Percentiles rank a stretch among this genome's conserved stretches.
Evolutionary conservation across 768 basidiomycete genomes (phyloP).

Genomic region (Calocera viscosa): DNA sequence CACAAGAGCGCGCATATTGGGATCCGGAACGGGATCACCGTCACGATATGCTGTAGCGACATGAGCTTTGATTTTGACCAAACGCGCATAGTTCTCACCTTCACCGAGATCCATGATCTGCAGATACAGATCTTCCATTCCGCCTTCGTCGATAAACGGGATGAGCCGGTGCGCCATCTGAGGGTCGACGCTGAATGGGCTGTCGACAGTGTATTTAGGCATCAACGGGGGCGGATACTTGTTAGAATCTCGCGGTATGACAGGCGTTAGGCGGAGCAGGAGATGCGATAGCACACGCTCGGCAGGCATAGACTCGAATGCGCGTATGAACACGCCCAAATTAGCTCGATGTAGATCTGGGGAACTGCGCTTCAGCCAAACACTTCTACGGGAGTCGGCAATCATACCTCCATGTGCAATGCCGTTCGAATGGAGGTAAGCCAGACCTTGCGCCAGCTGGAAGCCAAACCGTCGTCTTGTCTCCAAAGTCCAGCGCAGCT

Average conservation of each 20-base stretch:
- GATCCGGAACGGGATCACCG: background rate
- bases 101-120: conserved; percentile 1
- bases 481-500: background rate
- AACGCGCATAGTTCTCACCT: background rate
- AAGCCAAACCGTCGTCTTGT: background rate
- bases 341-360: background rate
- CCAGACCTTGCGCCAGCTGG: background rate
- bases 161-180: background rate
- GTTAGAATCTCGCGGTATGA: background rate
- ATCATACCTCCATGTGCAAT: background rate
- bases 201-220: conserved; percentile 1
- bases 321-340: background rate
- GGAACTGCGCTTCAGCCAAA: background rate
- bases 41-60: background rate
- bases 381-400: too few relatives aligned
- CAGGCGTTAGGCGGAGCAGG: background rate
- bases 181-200: background rate
- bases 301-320: background rate
- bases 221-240: background rate
- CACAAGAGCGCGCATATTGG: background rate
- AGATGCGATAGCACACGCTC: background rate
- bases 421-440: background rate
- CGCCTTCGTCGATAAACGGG: background rate
- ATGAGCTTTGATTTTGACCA: background rate
- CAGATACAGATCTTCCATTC: background rate